These are phyloP conservation scores for Tilletia setariae DNA, from an alignment of 1,284 basidiomycete genomes.

Conservation along the genomic window DNA sequence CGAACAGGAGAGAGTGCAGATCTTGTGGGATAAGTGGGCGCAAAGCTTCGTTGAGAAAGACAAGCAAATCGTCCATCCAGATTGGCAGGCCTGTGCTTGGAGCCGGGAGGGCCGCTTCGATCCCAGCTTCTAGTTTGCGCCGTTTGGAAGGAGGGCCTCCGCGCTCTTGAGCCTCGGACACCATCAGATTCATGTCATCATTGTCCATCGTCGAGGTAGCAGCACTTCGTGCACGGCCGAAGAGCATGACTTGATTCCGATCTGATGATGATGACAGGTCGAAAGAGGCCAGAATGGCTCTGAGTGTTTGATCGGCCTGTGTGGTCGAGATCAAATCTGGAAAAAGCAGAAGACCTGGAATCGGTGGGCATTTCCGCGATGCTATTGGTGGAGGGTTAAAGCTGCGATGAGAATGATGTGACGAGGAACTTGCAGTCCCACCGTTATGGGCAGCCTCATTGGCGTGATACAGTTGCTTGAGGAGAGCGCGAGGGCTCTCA, in stretches of 20 bases:
- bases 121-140: background rate
- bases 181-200: background rate
- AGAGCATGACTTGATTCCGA: slow-evolving; percentile 14
- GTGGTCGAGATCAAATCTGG: background rate
- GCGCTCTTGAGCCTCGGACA: background rate
- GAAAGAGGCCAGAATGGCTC: background rate
- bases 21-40: background rate
- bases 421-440: background rate
- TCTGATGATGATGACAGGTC: background rate
- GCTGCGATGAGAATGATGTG: background rate
- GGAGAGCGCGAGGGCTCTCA: background rate
- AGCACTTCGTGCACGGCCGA: background rate
- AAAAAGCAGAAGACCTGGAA: slow-evolving; percentile 9
- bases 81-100: slow-evolving; percentile 3
- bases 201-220: background rate
- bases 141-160: background rate
- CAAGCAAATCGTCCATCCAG: slow-evolving; percentile 3
- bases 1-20: slow-evolving; percentile 16
- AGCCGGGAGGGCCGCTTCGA: background rate
- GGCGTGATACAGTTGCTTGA: background rate
- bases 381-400: background rate
- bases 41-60: background rate
- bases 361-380: background rate
- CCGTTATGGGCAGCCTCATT: background rate
- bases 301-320: background rate